Evolutionary conservation across 2,329 filamentous ascomycete genomes (phyloP), one percentile per base, ranked within the genome.

Genomic region (Phaeosphaeriaceae sp.): DNA sequence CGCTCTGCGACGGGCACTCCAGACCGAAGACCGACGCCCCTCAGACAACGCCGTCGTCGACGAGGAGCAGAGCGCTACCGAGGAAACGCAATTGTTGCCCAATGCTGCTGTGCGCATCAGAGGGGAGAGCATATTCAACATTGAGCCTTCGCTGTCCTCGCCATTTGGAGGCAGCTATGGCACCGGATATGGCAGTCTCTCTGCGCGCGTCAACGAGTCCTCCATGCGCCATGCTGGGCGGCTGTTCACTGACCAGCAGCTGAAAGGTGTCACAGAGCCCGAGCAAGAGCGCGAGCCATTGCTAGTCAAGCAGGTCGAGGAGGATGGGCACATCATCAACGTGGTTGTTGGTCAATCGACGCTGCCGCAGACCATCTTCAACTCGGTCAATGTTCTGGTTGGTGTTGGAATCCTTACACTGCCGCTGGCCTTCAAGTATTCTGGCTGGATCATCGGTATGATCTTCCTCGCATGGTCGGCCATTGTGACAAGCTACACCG

Each of bases 311-410:
- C 91, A 93, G 76, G 86, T 97, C 13, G 91, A 96, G 74, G 91
- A 95, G 63, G 83, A 86, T 68, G 92, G 95, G 65, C 92, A 95
- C 44, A 86, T 94, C 48, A 87, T 97, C 55, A 86, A 94, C 67
- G 86, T 94, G 2, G 89, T 97, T 2, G 90, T 96, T 61, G 94
- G 94, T 41, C 93, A 96, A 80, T 96, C 92, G n/a, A 99, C 94
- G 1, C 83, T 98, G 17, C 93, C 93, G 0, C 94, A 98, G 80
- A 98, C 94, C 7, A 86, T 97, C 61, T 96, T 98, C 83, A 99
- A 99, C 79, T 96, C 92, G 2, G 94, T 94, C 74, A 97, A 97
- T 66, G 92, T 96, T 51, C 81, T 97, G 58, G 94, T 97, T 60
- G 93, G 93, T 17, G 89, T 99, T 27, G 94, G 94, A 0, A 81